Percentiles rank a stretch among this genome's conserved stretches.
Evolutionary conservation across 2,329 filamentous ascomycete species (phyloP).

Genomic region (Periconia macrospinosa): DNA sequence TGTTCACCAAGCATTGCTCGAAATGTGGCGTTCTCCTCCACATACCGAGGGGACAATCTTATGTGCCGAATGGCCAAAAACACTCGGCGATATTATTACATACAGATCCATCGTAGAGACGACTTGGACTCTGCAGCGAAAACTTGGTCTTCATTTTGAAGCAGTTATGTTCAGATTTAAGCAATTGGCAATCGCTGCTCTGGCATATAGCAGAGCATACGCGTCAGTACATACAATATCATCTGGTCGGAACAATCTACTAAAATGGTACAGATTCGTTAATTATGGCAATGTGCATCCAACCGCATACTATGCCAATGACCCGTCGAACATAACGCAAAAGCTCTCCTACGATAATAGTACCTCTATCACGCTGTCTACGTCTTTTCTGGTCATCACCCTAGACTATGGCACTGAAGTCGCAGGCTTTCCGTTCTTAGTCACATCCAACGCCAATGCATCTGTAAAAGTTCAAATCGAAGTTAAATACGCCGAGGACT

Average conservation of each 20-base stretch:
- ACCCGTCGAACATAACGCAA: background rate
- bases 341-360: background rate
- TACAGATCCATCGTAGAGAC: too few species aligned
- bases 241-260: background rate
- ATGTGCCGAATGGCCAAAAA: too few species aligned
- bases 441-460: background rate
- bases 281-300: background rate
- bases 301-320: background rate
- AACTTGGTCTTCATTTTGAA: too few species aligned
- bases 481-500: constrained; percentile 11
- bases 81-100: too few species aligned
- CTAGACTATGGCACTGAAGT: constrained; percentile 21
- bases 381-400: constrained; percentile 4
- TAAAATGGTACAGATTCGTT: background rate
- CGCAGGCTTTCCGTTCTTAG: constrained; percentile 17
- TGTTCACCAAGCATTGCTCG: too few species aligned
- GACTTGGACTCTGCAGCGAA: too few species aligned
- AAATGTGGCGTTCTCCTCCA: too few species aligned
- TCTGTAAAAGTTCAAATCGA: constrained; percentile 12
- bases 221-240: background rate
- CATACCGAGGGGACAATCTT: too few species aligned
- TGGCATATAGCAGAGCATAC: background rate
- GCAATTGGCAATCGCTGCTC: background rate
- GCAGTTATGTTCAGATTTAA: too few species aligned
- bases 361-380: constrained; percentile 4